Base-by-base conservation (phyloP, 371 early-diverging fungal genomes). In the Syncephalis fuscata region DNA sequence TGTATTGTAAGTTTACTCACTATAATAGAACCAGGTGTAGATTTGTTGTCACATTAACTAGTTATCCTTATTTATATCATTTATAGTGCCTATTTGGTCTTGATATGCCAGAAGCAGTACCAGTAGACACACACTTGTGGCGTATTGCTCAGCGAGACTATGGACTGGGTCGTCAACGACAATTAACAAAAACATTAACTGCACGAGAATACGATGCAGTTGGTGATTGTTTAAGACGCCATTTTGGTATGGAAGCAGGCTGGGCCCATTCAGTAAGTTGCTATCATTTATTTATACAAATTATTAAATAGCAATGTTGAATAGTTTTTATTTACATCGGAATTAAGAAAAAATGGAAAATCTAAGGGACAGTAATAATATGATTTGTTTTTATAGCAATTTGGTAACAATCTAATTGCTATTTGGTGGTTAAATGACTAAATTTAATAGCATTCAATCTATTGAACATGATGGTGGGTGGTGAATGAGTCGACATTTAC, bases 91-190 rank as follows among this genome's bases (percentile, higher is more conserved):
- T 87, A 23, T 87, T 88, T 80, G 78, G 85, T 5, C 63, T 92
- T 15, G 85, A 84, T 58, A 80, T 79, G 44, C 58, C 68, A 2
- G 67, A 78, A 32, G 84, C 90, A 0, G 84, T 98, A 25, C 97
- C 97, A 0, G 85, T 97, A 1, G 98, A 99, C 52, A 94, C 92
- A 0, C 99, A 92, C 60, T 79, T 88, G 0, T 80, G 83, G 80
- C 80, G 89, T 62, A 88, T 92, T 37, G 92, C 90, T 0, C 53
- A 68, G 37, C 63, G 85, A 24, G 82, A 89, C 42, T 93, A 90
- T 59, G 70, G 74, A 10, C 73, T 80, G 46, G 52, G 47, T 19
- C 44, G 46, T 21, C 57, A 53, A 36, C 61, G 54, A 36, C 70
- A 64, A 24, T 36, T 47, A 1, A 50, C 58, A 16, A 89, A 88